Evolutionary conservation across 768 basidiomycete species (phyloP), one percentile per base, ranked within the genome.

Genomic region (Russula sp.): DNA sequence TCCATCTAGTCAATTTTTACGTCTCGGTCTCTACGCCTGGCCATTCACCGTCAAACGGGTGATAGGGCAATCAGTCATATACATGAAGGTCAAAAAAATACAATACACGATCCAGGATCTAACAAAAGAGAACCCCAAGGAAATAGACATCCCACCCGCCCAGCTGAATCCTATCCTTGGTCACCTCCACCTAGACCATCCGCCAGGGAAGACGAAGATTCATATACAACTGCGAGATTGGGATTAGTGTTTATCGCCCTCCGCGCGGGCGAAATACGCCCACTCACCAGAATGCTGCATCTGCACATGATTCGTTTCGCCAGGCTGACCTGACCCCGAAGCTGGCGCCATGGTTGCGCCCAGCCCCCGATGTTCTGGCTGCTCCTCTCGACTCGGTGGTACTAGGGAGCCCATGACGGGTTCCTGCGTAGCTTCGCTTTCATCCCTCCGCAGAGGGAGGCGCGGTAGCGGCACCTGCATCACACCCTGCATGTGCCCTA

Each of bases 371-470:
- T 55, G 59, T 48, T 64, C 59, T 2, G 63, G 10, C 35, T 61
- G 56, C 42, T 65, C 64, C 56, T 66, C 67, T 16, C 69, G 68
- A 56, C 64, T 67, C 48, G 68, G 66, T 32, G 72, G 71, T 47
- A 69, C 69, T 25, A 68, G 62, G 7, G 72, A 69, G 42, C 70
- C 70, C 64, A 73, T 70, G 43, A 70, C 66, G 32, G 69, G 64
- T 53, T 64, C 65, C 59, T 68, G 67, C 43, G 60, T 60, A 42
- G 48, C 59, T 51, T 63, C 64, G 45, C 58, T 65, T 58, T 52
- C 67, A 29, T 61, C 64, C 48, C 67, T 49, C 50, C 62, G 62
- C 60, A 70, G 22, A 32, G 48, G 46, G 25, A 62, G 35, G 58
- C 53, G 61, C 46, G 47, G 57, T 48, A 60, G 35, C 29, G 57